Evolutionary conservation across 495 filamentous ascomycete genomes (phyloP).

Genomic region (Hypoxylon subgilvum): DNA sequence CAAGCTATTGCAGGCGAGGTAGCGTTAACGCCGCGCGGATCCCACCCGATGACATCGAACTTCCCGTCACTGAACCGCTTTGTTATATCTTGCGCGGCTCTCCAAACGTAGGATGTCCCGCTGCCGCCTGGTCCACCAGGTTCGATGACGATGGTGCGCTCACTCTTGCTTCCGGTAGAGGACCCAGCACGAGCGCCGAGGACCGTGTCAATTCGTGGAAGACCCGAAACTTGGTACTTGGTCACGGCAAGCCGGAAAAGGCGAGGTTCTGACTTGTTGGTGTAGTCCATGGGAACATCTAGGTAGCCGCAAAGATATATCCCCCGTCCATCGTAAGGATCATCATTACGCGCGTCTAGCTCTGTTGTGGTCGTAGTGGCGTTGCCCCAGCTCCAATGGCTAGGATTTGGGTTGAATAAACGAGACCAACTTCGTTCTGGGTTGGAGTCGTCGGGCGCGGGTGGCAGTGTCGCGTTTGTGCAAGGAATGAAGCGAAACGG

Average conservation of each 20-base stretch:
- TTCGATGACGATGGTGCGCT: conserved; percentile 55
- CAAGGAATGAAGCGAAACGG: conserved; percentile 53
- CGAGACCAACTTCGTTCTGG: conserved; percentile 45
- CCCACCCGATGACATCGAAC: conserved; percentile 61
- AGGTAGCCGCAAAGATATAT: conserved; percentile 55
- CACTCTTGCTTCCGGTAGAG: conserved; percentile 45
- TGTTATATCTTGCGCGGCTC: conserved; percentile 43
- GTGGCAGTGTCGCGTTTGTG: conserved; percentile 46
- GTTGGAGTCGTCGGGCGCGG: conserved; percentile 44
- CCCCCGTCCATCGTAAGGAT: conserved; percentile 47
- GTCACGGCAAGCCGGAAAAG: conserved; percentile 54
- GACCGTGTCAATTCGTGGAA: conserved; percentile 30
- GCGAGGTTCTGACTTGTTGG: conserved; percentile 48
- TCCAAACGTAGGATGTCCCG: conserved; percentile 50
- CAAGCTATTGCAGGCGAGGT: conserved; percentile 58
- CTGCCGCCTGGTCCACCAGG: conserved; percentile 56
- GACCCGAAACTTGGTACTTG: conserved; percentile 53
- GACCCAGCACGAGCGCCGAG: neutral
- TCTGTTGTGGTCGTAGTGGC: neutral
- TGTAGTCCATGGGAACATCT: conserved; percentile 57
- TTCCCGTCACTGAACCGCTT: conserved; percentile 48
- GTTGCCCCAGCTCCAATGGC: conserved; percentile 51
- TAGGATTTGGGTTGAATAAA: conserved; percentile 50
- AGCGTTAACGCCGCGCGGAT: conserved; percentile 61
- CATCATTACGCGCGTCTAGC: conserved; percentile 5